Percentiles rank a stretch among this genome's conserved stretches.
These are phyloP conservation scores for Malassezia yamatoensis DNA, from an alignment of 1,284 basidiomycete species.

Conservation along the genomic window DNA sequence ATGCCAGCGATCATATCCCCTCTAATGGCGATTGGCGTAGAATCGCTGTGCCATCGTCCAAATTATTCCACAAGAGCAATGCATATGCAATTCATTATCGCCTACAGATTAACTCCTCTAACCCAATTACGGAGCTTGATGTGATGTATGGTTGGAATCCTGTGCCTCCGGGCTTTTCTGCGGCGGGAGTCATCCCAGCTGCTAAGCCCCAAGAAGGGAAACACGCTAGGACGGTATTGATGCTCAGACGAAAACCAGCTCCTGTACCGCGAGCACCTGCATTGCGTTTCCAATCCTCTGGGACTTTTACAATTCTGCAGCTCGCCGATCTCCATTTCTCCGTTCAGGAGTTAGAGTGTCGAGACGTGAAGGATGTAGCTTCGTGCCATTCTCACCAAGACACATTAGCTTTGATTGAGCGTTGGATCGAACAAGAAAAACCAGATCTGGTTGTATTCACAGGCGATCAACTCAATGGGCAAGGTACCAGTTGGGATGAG, in stretches of 20 bases:
- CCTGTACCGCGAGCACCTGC: slow-evolving; percentile 16
- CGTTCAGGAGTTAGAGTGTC: slow-evolving; percentile 30
- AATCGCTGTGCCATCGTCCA: slow-evolving; percentile 11
- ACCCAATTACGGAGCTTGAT: slow-evolving; percentile 36
- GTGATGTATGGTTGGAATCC: slow-evolving; percentile 35
- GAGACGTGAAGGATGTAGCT: slow-evolving; percentile 19
- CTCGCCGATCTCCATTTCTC: slow-evolving; percentile 41
- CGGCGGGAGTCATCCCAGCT: slow-evolving; percentile 19
- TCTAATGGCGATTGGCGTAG: slow-evolving; percentile 24
- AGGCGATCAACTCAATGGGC: slow-evolving; percentile 51
- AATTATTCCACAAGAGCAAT: neutral
- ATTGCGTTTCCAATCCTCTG: slow-evolving; percentile 25
- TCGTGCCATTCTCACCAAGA: slow-evolving; percentile 28
- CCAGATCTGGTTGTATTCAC: slow-evolving; percentile 72
- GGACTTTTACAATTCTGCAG: slow-evolving; percentile 42
- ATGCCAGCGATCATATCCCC: slow-evolving; percentile 18
- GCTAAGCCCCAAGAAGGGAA: neutral
- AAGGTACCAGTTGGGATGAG: slow-evolving; percentile 75
- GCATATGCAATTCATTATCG: neutral
- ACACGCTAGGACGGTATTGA: slow-evolving; percentile 9
- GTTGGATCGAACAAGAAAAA: slow-evolving; percentile 60
- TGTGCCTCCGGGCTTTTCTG: slow-evolving; percentile 32
- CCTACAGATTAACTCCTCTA: neutral
- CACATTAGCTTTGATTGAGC: slow-evolving; percentile 23
- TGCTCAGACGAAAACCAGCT: slow-evolving; percentile 22